These are phyloP conservation scores for Phytomonas serpens DNA, from an alignment of 208 protist genomes.

Conservation along the genomic window DNA sequence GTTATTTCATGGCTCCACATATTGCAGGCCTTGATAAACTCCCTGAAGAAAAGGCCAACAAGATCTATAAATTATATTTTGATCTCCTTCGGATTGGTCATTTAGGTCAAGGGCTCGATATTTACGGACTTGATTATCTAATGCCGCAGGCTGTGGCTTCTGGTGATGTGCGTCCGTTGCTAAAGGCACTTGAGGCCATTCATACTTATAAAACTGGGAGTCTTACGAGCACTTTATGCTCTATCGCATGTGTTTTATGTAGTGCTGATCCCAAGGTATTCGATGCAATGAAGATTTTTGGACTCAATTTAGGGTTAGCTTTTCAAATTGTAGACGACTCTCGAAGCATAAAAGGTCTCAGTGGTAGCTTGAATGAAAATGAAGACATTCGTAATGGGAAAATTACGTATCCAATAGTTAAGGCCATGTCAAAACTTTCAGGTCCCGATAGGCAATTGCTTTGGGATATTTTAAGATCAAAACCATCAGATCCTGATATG, in stretches of 20 bases:
- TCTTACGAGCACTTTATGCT: slow-evolving; percentile 25
- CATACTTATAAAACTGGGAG: slow-evolving; percentile 57
- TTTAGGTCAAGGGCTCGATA: slow-evolving; percentile 61
- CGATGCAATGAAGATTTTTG: slow-evolving; percentile 32
- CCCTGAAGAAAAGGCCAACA: slow-evolving; percentile 19
- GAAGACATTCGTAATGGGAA: slow-evolving; percentile 51
- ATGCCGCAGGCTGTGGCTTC: slow-evolving; percentile 39
- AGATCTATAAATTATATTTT: slow-evolving; percentile 54
- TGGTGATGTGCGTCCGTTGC: slow-evolving; percentile 24
- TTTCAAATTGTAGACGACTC: slow-evolving; percentile 72
- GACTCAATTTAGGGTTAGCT: slow-evolving; percentile 32
- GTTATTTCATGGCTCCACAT: slow-evolving; percentile 57
- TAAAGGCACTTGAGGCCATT: slow-evolving; percentile 33
- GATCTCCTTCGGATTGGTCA: slow-evolving; percentile 47
- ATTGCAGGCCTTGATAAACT: slow-evolving; percentile 32
- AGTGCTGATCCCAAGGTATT: slow-evolving; percentile 20
- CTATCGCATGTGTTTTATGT: slow-evolving; percentile 41
- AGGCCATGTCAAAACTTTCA: slow-evolving; percentile 28
- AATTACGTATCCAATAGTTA: slow-evolving; percentile 53
- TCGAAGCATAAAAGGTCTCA: slow-evolving; percentile 24
- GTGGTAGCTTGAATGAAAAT: slow-evolving; percentile 21
- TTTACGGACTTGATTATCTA: slow-evolving; percentile 38
- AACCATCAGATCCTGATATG: slow-evolving; percentile 14
- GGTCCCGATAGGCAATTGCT: slow-evolving; percentile 22
- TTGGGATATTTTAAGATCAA: slow-evolving; percentile 25